A percentile compares a stretch with the other conserved stretches of the same genome.
Evolutionary conservation across 768 basidiomycete species (phyloP).

Genomic region (Lactarius hengduanensis): DNA sequence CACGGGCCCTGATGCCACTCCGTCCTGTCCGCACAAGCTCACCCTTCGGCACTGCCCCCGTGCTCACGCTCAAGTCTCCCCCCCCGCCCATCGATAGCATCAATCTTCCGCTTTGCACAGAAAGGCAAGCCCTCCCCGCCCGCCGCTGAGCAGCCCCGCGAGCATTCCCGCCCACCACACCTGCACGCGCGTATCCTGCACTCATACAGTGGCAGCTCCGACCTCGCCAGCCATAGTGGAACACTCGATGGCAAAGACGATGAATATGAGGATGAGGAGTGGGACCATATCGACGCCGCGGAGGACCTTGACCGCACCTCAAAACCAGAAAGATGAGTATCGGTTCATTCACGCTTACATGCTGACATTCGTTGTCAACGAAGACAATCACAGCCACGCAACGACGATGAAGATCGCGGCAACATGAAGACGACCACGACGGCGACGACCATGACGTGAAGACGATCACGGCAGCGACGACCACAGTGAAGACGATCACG

Average conservation of each 20-base stretch:
- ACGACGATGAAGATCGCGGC: no score
- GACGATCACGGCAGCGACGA: no score
- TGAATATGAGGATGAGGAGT: slow-evolving; percentile 80
- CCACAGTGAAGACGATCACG: no score
- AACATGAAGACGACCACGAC: no score
- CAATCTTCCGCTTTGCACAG: slow-evolving; percentile 73
- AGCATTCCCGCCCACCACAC: not conserved
- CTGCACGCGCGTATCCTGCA: not conserved
- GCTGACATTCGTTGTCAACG: no score
- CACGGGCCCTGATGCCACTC: slow-evolving; percentile 51
- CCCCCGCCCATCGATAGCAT: slow-evolving; percentile 78
- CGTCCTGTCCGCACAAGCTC: slow-evolving; percentile 43
- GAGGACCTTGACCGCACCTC: slow-evolving; percentile 66
- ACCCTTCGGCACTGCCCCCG: slow-evolving; percentile 43
- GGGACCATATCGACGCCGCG: slow-evolving; percentile 75
- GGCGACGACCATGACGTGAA: no score
- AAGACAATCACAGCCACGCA: no score
- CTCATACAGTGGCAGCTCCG: slow-evolving; percentile 29
- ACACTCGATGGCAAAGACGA: slow-evolving; percentile 57
- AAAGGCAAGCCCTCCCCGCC: slow-evolving; percentile 41
- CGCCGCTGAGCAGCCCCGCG: slow-evolving; percentile 1
- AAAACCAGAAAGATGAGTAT: no score
- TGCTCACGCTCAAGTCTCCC: slow-evolving; percentile 55
- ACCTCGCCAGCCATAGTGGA: slow-evolving; percentile 34
- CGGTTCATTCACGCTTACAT: no score